Evolutionary conservation across 306 rosid genomes (phyloP).

Genomic region (Arachis hypogaea): DNA sequence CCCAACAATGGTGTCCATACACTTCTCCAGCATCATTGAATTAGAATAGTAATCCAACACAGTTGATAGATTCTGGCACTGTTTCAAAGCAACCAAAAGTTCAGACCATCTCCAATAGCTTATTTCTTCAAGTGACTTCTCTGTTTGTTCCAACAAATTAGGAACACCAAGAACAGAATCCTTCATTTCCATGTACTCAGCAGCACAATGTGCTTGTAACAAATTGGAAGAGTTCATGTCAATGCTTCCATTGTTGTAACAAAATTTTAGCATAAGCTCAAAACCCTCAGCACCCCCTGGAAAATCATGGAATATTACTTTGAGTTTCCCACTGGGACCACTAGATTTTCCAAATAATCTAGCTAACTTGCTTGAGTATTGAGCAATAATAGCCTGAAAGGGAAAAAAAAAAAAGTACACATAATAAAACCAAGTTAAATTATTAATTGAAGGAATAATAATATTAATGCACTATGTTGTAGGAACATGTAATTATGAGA

Average conservation of each 20-base stretch:
- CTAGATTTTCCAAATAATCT: conserved; percentile 73
- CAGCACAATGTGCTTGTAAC: conserved; percentile 61
- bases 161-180: conserved; percentile 45
- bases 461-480: conserved; percentile 2
- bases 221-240: conserved; percentile 65
- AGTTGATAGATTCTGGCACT: conserved; percentile 55
- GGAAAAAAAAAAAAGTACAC: background rate
- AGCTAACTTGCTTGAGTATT: conserved; percentile 67
- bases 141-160: conserved; percentile 63
- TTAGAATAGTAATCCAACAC: conserved; percentile 39
- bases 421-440: conserved; percentile 27
- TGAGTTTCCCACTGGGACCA: conserved; percentile 53
- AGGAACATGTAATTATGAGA: conserved; percentile 15
- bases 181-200: conserved; percentile 90
- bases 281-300: conserved; percentile 94
- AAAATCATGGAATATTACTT: conserved; percentile 86
- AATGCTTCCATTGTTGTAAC: conserved; percentile 64
- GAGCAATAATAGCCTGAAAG: conserved; percentile 62
- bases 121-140: conserved; percentile 67
- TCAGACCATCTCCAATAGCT: conserved; percentile 85
- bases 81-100: conserved; percentile 66
- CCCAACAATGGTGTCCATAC: conserved; percentile 65
- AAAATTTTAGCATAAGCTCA: conserved; percentile 77
- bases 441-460: background rate
- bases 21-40: conserved; percentile 51